phyloP scores from a whole-genome alignment of 805 yeast genomes.

The Candida boidinii region DNA sequence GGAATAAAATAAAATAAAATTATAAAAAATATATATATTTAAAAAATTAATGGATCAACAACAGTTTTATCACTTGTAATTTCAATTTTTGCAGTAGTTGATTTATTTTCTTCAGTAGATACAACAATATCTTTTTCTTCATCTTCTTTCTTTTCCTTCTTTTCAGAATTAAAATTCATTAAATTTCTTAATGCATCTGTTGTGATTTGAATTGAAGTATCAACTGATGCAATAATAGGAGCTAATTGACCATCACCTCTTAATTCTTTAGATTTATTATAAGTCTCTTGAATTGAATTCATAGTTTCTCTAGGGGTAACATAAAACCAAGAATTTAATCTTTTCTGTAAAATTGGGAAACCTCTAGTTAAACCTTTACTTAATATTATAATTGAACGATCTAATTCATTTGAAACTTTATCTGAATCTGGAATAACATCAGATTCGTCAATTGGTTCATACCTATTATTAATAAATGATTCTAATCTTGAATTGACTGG shows the following conservation, averaged over 20 bases:
- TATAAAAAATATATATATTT: no score
- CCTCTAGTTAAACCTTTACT: slow-evolving; percentile 30
- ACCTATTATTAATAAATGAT: slow-evolving; percentile 24
- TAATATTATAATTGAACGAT: slow-evolving; percentile 38
- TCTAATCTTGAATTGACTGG: slow-evolving; percentile 55
- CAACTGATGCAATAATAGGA: slow-evolving; percentile 23
- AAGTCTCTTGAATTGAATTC: slow-evolving; percentile 28
- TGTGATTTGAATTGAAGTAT: slow-evolving; percentile 17
- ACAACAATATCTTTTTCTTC: no score
- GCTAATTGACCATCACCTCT: slow-evolving; percentile 27
- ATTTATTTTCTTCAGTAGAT: no score
- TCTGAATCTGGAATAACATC: slow-evolving; percentile 37
- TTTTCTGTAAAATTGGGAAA: slow-evolving; percentile 24
- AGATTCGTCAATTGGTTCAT: slow-evolving; percentile 16
- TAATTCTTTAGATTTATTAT: slow-evolving; percentile 29
- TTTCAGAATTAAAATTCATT: no score
- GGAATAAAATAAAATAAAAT: no score
- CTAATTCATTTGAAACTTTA: slow-evolving; percentile 46
- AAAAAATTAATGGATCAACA: no score
- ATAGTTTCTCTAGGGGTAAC: slow-evolving; percentile 27
- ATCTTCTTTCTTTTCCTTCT: no score
- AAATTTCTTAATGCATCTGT: slow-evolving; percentile 12
- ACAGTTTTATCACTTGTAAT: no score
- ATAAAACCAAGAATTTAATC: slow-evolving; percentile 16
- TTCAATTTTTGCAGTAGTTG: no score